phyloP scores from a whole-genome alignment of 306 rosid genomes.

The Clitoria ternatea region DNA sequence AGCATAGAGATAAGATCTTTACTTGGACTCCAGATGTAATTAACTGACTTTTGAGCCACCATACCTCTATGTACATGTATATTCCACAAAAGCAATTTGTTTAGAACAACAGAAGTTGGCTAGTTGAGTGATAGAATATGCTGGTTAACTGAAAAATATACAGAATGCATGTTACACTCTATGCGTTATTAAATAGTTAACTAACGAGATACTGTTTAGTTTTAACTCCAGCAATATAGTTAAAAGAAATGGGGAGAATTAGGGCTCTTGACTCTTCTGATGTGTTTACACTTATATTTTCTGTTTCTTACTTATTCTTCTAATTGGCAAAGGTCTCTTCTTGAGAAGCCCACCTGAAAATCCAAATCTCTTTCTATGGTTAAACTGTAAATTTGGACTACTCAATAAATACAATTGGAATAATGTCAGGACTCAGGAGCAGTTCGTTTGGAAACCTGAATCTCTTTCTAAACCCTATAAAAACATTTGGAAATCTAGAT shows the following conservation, averaged over 20 bases:
- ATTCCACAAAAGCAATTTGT: background rate
- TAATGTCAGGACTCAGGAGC: background rate
- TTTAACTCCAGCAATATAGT: background rate
- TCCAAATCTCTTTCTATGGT: background rate
- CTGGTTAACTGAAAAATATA: background rate
- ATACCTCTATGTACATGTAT: background rate
- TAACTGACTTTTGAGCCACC: background rate
- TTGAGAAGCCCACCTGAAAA: background rate
- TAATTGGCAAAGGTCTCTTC: background rate
- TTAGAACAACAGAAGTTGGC: background rate
- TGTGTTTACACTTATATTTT: background rate
- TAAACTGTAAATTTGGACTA: background rate
- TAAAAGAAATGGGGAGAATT: background rate
- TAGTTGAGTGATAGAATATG: background rate
- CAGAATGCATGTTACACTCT: background rate
- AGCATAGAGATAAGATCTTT: constrained; percentile 1
- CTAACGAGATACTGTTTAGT: background rate
- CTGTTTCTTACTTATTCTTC: background rate
- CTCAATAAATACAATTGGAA: background rate
- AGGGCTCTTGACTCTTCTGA: background rate
- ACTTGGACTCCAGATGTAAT: background rate
- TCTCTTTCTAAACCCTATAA: background rate
- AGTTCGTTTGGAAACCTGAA: background rate
- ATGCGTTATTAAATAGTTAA: background rate
- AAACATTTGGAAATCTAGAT: background rate